phyloP scores from a whole-genome alignment of 306 rosid species.

The Medicago ruthenica region DNA sequence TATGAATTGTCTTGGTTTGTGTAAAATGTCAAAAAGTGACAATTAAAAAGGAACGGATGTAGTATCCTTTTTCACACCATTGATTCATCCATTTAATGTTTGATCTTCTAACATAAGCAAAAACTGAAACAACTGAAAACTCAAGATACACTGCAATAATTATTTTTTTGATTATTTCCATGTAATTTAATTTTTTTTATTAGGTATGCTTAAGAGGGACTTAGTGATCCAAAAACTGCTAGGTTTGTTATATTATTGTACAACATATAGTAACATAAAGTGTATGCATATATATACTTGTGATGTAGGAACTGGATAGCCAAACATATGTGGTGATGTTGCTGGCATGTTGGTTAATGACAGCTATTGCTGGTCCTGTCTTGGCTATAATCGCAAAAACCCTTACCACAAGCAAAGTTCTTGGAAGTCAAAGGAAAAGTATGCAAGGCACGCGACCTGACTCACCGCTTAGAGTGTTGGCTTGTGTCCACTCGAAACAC shows the following conservation, averaged over 20 bases:
- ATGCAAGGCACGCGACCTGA: constrained; percentile 42
- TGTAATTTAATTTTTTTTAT: too few relatives aligned
- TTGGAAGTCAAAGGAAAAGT: background rate
- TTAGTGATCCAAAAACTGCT: too few relatives aligned
- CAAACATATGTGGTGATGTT: constrained; percentile 48
- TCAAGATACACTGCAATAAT: too few relatives aligned
- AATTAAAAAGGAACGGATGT: too few relatives aligned
- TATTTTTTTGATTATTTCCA: too few relatives aligned
- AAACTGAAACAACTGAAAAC: too few relatives aligned
- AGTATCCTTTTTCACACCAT: too few relatives aligned
- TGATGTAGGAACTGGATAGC: constrained; percentile 38
- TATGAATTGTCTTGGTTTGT: too few relatives aligned
- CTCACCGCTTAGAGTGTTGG: constrained; percentile 44
- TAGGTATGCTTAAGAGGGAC: too few relatives aligned
- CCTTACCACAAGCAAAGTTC: background rate
- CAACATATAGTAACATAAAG: background rate
- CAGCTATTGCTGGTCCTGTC: constrained; percentile 40
- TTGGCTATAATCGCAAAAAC: background rate
- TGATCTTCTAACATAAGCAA: too few relatives aligned
- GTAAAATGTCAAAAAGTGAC: too few relatives aligned
- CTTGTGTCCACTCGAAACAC: constrained; percentile 48
- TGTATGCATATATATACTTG: background rate
- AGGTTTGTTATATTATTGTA: background rate
- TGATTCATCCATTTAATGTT: too few relatives aligned
- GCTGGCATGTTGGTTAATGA: constrained; percentile 48